phyloP scores from a whole-genome alignment of 352 stramenopile species.

The Phytophthora nicotianae region DNA sequence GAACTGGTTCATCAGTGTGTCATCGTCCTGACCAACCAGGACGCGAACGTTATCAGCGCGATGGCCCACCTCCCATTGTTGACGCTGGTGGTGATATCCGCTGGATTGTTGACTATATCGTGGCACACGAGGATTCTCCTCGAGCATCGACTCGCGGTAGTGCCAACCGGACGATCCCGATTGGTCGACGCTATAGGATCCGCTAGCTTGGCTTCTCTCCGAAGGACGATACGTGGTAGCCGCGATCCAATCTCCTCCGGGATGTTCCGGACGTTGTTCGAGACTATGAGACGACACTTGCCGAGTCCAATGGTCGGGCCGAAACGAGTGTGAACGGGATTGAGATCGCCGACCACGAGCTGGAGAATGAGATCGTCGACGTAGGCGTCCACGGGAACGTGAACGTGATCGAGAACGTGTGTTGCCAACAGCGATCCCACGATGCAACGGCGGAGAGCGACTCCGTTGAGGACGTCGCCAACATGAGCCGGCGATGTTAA shows the following conservation, averaged over 20 bases:
- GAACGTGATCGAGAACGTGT: neutral
- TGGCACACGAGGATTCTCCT: neutral
- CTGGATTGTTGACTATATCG: neutral
- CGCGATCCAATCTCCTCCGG: neutral
- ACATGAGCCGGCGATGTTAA: neutral
- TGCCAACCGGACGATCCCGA: neutral
- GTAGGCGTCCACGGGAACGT: neutral
- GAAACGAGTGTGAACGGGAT: no score
- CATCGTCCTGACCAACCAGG: neutral
- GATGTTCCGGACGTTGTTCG: neutral
- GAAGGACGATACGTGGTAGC: neutral
- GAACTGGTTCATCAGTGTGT: neutral
- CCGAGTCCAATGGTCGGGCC: neutral
- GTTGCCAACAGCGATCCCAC: no score
- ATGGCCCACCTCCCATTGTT: neutral
- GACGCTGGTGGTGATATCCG: neutral
- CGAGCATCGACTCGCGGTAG: neutral
- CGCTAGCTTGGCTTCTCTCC: neutral
- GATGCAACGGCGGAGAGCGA: no score
- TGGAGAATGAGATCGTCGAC: neutral
- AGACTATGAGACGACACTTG: neutral
- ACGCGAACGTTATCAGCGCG: neutral
- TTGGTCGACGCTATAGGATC: neutral
- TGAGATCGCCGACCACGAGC: no score
- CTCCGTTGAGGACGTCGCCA: neutral